These are phyloP conservation scores for Cryptococcus jaspeensis DNA, from an alignment of 1,284 basidiomycete genomes.

Conservation along the genomic window DNA sequence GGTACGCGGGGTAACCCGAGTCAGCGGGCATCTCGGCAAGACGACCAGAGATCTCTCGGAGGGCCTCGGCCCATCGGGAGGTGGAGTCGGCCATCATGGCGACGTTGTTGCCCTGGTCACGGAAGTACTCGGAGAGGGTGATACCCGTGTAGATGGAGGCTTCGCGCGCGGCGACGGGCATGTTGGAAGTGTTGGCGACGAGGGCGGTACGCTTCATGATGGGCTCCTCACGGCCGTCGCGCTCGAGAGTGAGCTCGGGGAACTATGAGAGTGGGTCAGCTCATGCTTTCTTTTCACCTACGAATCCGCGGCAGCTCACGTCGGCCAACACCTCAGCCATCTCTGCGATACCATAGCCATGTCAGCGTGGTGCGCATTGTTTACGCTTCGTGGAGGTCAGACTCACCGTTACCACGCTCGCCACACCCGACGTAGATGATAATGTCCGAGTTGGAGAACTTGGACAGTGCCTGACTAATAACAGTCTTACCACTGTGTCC, in stretches of 20 bases:
- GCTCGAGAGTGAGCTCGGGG: conserved; percentile 90
- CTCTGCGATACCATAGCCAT: conserved; percentile 45
- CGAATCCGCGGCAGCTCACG: conserved; percentile 53
- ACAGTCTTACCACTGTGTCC: conserved; percentile 75
- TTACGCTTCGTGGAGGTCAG: too few species aligned
- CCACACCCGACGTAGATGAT: conserved; percentile 99
- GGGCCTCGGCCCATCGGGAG: conserved; percentile 97
- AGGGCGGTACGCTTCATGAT: conserved; percentile 99
- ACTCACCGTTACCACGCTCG: conserved; percentile 82
- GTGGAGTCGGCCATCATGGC: conserved; percentile 99
- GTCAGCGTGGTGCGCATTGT: background rate
- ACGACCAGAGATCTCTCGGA: conserved; percentile 99
- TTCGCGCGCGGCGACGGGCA: conserved; percentile 99
- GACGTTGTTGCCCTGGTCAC: conserved; percentile 96
- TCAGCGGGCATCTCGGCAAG: conserved; percentile 99
- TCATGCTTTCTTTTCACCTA: background rate
- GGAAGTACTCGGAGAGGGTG: conserved; percentile 98
- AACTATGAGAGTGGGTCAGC: conserved; percentile 60
- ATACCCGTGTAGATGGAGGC: conserved; percentile 99
- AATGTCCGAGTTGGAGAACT: conserved; percentile 99
- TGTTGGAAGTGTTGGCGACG: conserved; percentile 99
- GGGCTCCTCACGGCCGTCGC: conserved; percentile 87
- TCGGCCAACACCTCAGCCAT: conserved; percentile 99
- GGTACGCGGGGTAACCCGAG: conserved; percentile 97
- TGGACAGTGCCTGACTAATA: conserved; percentile 87